phyloP scores from a whole-genome alignment of 129 eudicot genomes.

The Helichrysum umbraculigerum region DNA sequence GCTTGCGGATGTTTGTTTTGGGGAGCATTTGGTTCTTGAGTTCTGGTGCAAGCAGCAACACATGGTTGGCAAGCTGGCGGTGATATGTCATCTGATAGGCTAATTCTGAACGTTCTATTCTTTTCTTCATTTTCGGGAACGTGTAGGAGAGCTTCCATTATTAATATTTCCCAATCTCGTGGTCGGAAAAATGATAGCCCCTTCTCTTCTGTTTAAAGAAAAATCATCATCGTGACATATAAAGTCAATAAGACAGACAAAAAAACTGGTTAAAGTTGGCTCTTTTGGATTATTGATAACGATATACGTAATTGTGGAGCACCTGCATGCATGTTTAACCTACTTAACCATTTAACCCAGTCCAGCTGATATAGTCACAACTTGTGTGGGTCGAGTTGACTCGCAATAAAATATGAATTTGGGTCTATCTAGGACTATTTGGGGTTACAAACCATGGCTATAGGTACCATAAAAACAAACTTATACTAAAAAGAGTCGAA shows the following conservation, averaged over 20 bases:
- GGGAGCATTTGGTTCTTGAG: slow-evolving; percentile 40
- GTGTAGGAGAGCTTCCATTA: slow-evolving; percentile 90
- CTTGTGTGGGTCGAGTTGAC: neutral
- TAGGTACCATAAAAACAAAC: neutral
- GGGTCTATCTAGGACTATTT: neutral
- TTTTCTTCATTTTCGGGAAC: slow-evolving; percentile 83
- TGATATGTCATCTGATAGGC: slow-evolving; percentile 48
- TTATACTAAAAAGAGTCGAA: neutral
- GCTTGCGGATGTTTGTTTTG: slow-evolving; percentile 44
- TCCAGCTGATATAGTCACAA: neutral
- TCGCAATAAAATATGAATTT: no score
- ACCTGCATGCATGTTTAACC: no score
- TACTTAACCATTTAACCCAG: neutral
- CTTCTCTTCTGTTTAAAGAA: slow-evolving; percentile 50
- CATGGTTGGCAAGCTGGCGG: slow-evolving; percentile 53
- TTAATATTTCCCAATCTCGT: slow-evolving; percentile 80
- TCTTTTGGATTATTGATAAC: neutral
- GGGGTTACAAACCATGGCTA: slow-evolving; percentile 2
- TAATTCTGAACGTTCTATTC: slow-evolving; percentile 63
- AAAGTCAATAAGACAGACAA: neutral
- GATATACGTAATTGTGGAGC: neutral
- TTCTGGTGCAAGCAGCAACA: slow-evolving; percentile 33
- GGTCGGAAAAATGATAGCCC: slow-evolving; percentile 70
- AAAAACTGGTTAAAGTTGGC: neutral
- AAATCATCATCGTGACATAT: slow-evolving; percentile 2